Conservation (phyloP, 2,329 filamentous ascomycete species). For the Scedosporium boydii region DNA sequence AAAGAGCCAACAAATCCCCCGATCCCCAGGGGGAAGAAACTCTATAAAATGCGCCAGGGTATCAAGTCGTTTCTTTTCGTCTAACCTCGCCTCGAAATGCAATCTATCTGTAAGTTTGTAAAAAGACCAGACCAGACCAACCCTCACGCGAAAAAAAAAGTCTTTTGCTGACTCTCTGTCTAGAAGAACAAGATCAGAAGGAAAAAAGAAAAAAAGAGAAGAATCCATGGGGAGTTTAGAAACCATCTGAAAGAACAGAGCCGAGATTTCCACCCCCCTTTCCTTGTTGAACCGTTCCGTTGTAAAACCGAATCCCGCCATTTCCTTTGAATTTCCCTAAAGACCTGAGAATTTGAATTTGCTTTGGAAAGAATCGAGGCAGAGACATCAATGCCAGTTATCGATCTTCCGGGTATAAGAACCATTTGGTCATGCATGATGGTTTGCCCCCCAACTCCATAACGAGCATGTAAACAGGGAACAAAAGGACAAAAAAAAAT, state of each 20-base stretch:
- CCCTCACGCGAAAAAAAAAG: neutral
- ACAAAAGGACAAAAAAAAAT: neutral
- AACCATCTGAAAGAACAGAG: neutral
- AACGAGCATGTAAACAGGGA: neutral
- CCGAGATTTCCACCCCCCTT: neutral
- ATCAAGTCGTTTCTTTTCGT: constrained; percentile 2
- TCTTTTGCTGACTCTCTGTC: neutral
- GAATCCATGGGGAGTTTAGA: neutral
- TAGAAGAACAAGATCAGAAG: neutral
- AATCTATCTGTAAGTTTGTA: neutral
- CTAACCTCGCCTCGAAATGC: neutral
- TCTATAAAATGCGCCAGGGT: neutral
- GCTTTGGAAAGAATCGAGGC: neutral
- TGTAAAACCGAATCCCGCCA: neutral
- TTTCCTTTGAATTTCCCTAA: neutral
- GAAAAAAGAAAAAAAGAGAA: constrained; percentile 4
- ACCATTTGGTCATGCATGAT: neutral
- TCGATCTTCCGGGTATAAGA: neutral
- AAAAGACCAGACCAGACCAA: neutral
- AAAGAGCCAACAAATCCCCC: neutral
- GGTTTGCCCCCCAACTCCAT: neutral
- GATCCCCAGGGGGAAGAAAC: neutral
- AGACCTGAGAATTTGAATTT: neutral
- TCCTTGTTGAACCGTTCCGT: neutral
- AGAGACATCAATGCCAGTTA: neutral